phyloP scores from a whole-genome alignment of 257 asterid species.

The Solanum chaucha region DNA sequence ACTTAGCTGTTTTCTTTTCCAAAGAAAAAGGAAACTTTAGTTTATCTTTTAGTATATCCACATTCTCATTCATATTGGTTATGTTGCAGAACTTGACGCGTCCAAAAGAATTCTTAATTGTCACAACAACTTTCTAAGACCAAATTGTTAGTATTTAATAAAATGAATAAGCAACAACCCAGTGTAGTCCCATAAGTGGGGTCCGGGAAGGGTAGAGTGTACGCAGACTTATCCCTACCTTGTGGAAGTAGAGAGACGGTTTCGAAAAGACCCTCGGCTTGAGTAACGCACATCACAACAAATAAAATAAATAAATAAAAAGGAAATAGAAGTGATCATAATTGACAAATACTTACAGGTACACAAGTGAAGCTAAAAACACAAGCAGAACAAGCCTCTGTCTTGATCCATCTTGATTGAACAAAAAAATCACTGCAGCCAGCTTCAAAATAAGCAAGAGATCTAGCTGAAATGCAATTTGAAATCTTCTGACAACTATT shows the following conservation, averaged over 20 bases:
- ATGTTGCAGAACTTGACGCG: not conserved
- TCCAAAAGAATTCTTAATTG: not conserved
- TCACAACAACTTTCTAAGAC: not conserved
- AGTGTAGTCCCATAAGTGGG: not conserved
- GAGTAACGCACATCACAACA: not conserved
- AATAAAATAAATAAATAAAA: not conserved
- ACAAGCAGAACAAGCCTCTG: conserved; percentile 81
- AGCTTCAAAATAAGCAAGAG: conserved; percentile 72
- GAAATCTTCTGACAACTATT: conserved; percentile 75
- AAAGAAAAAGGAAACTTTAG: not conserved
- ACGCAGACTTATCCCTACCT: not conserved
- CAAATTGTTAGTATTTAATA: not conserved
- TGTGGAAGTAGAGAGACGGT: not conserved
- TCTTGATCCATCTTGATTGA: conserved; percentile 90
- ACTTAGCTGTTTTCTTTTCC: not conserved
- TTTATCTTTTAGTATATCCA: not conserved
- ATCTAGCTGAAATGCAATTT: conserved; percentile 82
- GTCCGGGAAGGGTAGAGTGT: not conserved
- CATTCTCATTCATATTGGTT: not conserved
- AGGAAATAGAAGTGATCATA: not conserved
- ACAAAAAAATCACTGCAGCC: conserved; percentile 87
- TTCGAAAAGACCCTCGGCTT: not conserved
- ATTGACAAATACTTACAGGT: conserved; percentile 52
- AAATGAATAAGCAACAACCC: not conserved
- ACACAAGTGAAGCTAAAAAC: conserved; percentile 66